These are phyloP conservation scores for Taphrina flavorubra DNA, from an alignment of 1,139 yeast genomes.

Conservation along the genomic window DNA sequence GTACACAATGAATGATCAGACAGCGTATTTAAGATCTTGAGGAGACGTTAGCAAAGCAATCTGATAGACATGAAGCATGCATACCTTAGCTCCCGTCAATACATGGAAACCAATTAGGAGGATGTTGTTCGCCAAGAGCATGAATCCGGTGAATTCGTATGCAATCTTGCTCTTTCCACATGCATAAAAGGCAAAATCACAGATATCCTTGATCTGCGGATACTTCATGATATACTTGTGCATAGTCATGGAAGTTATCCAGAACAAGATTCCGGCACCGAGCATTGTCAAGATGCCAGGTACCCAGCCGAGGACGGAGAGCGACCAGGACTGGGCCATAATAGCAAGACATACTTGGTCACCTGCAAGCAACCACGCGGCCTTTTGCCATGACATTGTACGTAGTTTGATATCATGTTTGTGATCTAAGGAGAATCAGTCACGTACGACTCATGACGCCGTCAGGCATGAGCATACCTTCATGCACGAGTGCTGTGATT, in stretches of 20 bases:
- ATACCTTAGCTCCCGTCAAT: slow-evolving; percentile 60
- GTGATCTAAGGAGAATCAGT: slow-evolving; percentile 6
- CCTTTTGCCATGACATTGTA: slow-evolving; percentile 58
- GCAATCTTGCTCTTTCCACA: slow-evolving; percentile 61
- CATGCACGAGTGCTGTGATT: slow-evolving; percentile 13
- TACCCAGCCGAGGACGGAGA: slow-evolving; percentile 60
- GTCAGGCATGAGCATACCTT: background rate
- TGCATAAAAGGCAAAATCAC: slow-evolving; percentile 65
- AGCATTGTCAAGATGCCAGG: slow-evolving; percentile 65
- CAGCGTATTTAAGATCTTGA: slow-evolving; percentile 49
- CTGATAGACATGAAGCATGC: background rate
- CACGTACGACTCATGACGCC: too few relatives aligned
- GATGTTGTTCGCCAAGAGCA: slow-evolving; percentile 62
- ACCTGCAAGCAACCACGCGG: slow-evolving; percentile 64
- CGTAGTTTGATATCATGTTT: slow-evolving; percentile 24
- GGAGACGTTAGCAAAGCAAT: background rate
- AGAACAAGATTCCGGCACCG: slow-evolving; percentile 60
- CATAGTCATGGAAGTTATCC: slow-evolving; percentile 60
- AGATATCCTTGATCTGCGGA: slow-evolving; percentile 61
- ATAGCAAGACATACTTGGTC: slow-evolving; percentile 68
- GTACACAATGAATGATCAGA: slow-evolving; percentile 34
- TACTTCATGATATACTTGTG: slow-evolving; percentile 63
- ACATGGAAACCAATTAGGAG: slow-evolving; percentile 66
- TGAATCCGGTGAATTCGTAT: slow-evolving; percentile 64
- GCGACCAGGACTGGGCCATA: slow-evolving; percentile 70